phyloP scores from a whole-genome alignment of 2,329 filamentous ascomycete species.

The Cladosporium oxysporum region DNA sequence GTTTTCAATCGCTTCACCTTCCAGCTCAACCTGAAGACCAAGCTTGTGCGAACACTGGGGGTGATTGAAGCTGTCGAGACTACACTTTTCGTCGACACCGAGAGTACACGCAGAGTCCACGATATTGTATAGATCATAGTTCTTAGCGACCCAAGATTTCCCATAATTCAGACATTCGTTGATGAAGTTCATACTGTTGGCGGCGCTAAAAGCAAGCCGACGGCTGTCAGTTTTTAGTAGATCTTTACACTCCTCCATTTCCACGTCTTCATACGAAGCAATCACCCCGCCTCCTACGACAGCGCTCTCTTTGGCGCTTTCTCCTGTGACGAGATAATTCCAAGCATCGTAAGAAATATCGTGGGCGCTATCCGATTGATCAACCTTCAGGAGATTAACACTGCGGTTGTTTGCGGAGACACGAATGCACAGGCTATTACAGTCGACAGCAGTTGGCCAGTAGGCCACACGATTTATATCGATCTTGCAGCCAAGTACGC shows the following conservation, averaged over 20 bases:
- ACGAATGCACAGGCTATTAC: conserved; percentile 59
- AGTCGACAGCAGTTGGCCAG: conserved; percentile 57
- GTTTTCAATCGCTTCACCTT: too few species aligned
- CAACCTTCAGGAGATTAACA: conserved; percentile 60
- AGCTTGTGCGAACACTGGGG: too few species aligned
- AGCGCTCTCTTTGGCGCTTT: conserved; percentile 50
- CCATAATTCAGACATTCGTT: conserved; percentile 45
- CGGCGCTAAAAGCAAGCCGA: conserved; percentile 57
- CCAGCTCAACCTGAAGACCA: too few species aligned
- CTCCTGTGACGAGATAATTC: conserved; percentile 58
- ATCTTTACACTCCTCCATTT: conserved; percentile 51
- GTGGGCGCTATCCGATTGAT: conserved; percentile 57
- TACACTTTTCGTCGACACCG: conserved; percentile 33
- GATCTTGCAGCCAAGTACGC: conserved; percentile 62
- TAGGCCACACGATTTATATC: conserved; percentile 63
- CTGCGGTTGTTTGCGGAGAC: conserved; percentile 52
- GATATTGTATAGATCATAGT: conserved; percentile 54
- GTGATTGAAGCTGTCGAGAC: too few species aligned
- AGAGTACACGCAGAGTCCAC: conserved; percentile 44
- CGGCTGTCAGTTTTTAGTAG: conserved; percentile 48
- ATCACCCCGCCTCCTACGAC: conserved; percentile 52
- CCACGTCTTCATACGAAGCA: conserved; percentile 55
- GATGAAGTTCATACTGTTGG: conserved; percentile 60
- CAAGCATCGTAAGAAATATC: conserved; percentile 65
- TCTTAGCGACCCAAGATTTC: conserved; percentile 55